A percentile compares a stretch with the other conserved stretches of the same genome.
phyloP scores from a whole-genome alignment of 306 rosid genomes.

The Gastrolobium bilobum region DNA sequence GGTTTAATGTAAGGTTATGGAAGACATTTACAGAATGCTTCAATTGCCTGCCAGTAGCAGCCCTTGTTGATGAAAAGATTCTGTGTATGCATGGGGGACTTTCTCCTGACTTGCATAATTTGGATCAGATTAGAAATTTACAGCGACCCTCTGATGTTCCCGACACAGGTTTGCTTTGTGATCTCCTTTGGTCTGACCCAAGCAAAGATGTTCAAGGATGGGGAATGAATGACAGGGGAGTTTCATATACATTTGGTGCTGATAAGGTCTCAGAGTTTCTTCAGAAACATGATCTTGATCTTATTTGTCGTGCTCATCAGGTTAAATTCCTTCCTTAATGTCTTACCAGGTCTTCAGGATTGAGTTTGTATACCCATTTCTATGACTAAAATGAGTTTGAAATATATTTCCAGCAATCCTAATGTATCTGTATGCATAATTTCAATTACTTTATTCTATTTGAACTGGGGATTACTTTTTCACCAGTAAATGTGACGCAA shows the following conservation, averaged over 20 bases:
- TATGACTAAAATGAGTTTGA: constrained; percentile 28
- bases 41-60: constrained; percentile 95
- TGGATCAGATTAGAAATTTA: constrained; percentile 82
- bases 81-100: constrained; percentile 98
- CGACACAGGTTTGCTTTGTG: constrained; percentile 93
- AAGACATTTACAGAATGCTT: constrained; percentile 89
- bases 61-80: constrained; percentile 93
- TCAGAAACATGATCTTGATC: constrained; percentile 94
- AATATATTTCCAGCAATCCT: constrained; percentile 39
- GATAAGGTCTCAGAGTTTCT: constrained; percentile 85
- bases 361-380: constrained; percentile 47
- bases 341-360: constrained; percentile 28
- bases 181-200: constrained; percentile 98
- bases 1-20: constrained; percentile 91
- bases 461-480: constrained; percentile 22
- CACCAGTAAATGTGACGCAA: background rate
- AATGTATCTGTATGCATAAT: constrained; percentile 1
- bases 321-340: constrained; percentile 54
- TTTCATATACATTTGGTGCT: constrained; percentile 93
- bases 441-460: background rate
- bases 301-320: constrained; percentile 98
- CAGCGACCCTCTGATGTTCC: constrained; percentile 95
- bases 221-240: constrained; percentile 97
- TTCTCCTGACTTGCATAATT: constrained; percentile 82
- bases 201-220: constrained; percentile 86